Base-by-base conservation (phyloP, 2,329 filamentous ascomycete species). In the Zymoseptoria pseudotritici region DNA sequence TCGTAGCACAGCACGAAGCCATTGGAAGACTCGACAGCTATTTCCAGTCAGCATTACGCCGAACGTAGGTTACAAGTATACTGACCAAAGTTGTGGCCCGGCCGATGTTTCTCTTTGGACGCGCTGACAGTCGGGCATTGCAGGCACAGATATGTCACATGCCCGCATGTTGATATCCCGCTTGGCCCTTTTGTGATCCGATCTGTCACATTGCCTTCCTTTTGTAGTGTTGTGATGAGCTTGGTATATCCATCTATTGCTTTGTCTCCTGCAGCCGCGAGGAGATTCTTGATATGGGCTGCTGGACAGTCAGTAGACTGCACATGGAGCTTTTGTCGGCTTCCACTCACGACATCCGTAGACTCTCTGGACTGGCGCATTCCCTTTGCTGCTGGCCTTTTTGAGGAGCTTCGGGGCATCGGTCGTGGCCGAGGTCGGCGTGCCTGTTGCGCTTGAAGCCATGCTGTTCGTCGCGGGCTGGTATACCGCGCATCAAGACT, bases 1-100 rank as follows among this genome's bases (percentile, higher is more conserved):
- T 90, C 86, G 65, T 91, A 87, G 73, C 90, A 94, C 74, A 88
- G 93, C 6, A 94, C 77, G 55, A 85, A 82, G 49, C 89, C 90
- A 66, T 83, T 87, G 60, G 86, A 81, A 22, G 89, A 93, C 70
- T 94, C 90, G 49, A 92, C 87, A 70, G 88, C 89, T 91, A 66
- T n/a, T 11, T 46, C 13, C 2, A 17, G 36, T 46, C 36, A 46
- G 36, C 36, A 46, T 17, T 7, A 17, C 17, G 36, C 36, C 13
- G 36, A 46, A 29, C 4, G 4, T n/a, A 4, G 17, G 2, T 46
- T 17, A 46, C 1, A 6, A n/a, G 36, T n/a, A 46, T 53, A 65
- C 77, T 61, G 79, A 91, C 88, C 90, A 68, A 92, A 91, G 56
- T 85, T 81, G 73, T 93, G 89, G 55, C 79, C 79, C 71, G 88